A percentile compares a stretch with the other conserved stretches of the same genome.
Conservation (phyloP, 176 grass and related monocot species). For the Ensete glaucum region DNA sequence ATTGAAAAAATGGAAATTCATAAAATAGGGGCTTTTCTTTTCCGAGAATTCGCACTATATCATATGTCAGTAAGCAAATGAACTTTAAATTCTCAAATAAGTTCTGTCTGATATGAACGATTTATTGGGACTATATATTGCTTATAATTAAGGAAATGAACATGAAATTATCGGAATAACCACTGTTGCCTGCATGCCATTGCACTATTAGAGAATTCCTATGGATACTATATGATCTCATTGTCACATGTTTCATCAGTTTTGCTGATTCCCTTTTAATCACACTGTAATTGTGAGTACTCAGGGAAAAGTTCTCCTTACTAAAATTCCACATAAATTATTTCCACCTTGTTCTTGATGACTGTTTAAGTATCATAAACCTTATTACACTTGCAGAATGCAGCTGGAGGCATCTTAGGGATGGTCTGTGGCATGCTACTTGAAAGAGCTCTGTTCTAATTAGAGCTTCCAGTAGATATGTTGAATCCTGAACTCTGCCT, state of each 20-base stretch:
- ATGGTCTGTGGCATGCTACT: constrained; percentile 75
- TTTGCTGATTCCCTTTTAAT: constrained; percentile 5
- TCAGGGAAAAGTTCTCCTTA: not conserved
- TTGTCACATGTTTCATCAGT: not conserved
- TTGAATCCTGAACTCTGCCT: constrained; percentile 22
- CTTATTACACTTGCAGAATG: constrained; percentile 40
- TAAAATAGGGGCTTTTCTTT: too few relatives aligned
- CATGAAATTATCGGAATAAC: not conserved
- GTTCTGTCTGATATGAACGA: too few relatives aligned
- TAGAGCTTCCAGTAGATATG: constrained; percentile 59
- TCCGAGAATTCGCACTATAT: too few relatives aligned
- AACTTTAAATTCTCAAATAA: too few relatives aligned
- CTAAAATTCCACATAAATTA: not conserved
- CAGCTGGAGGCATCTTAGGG: constrained; percentile 91
- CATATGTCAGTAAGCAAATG: too few relatives aligned
- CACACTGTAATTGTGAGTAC: constrained; percentile 1
- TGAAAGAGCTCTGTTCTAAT: constrained; percentile 76
- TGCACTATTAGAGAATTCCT: not conserved
- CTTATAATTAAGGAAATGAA: not conserved
- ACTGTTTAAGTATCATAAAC: not conserved
- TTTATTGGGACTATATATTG: too few relatives aligned
- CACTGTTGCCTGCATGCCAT: not conserved
- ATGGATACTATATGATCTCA: too few relatives aligned
- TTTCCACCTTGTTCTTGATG: not conserved
- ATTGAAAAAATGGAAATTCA: too few relatives aligned